Conservation (phyloP, 1,139 yeast species). For the Nematodospora anomalae region DNA sequence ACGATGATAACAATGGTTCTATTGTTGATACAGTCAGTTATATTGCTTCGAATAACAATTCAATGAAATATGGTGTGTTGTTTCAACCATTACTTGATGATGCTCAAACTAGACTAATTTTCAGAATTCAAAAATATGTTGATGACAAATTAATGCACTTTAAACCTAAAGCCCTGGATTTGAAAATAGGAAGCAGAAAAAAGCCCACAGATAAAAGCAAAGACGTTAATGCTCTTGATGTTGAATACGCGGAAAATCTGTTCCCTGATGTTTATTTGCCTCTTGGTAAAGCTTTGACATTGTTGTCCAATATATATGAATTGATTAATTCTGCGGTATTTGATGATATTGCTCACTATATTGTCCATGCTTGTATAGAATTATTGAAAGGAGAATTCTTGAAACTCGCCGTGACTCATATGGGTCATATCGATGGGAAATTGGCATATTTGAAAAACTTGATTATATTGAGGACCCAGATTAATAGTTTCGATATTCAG, state of each 20-base stretch:
- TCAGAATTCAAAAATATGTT: slow-evolving; percentile 71
- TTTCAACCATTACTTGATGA: slow-evolving; percentile 75
- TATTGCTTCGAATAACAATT: slow-evolving; percentile 7
- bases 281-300: slow-evolving; percentile 63
- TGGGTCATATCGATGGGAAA: slow-evolving; percentile 55
- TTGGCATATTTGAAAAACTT: slow-evolving; percentile 73
- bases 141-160: slow-evolving; percentile 68
- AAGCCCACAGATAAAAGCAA: slow-evolving; percentile 6
- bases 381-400: slow-evolving; percentile 56
- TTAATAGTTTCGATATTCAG: slow-evolving; percentile 80
- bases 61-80: slow-evolving; percentile 53
- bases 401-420: slow-evolving; percentile 37
- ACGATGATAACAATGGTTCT: slow-evolving; percentile 25
- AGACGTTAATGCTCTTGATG: slow-evolving; percentile 23
- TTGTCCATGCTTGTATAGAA: slow-evolving; percentile 74
- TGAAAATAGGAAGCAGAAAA: slow-evolving; percentile 55
- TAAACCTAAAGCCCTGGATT: slow-evolving; percentile 66
- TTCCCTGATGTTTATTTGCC: slow-evolving; percentile 70
- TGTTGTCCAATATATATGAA: slow-evolving; percentile 78
- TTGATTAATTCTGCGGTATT: slow-evolving; percentile 73
- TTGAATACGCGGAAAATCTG: slow-evolving; percentile 40
- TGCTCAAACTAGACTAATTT: slow-evolving; percentile 75
- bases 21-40: slow-evolving; percentile 11
- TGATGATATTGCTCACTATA: slow-evolving; percentile 86
- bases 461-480: slow-evolving; percentile 65